Evolutionary conservation across 495 filamentous ascomycete species (phyloP), one percentile per base, ranked within the genome.

Genomic region (Friedmanniomyces endolithicus): DNA sequence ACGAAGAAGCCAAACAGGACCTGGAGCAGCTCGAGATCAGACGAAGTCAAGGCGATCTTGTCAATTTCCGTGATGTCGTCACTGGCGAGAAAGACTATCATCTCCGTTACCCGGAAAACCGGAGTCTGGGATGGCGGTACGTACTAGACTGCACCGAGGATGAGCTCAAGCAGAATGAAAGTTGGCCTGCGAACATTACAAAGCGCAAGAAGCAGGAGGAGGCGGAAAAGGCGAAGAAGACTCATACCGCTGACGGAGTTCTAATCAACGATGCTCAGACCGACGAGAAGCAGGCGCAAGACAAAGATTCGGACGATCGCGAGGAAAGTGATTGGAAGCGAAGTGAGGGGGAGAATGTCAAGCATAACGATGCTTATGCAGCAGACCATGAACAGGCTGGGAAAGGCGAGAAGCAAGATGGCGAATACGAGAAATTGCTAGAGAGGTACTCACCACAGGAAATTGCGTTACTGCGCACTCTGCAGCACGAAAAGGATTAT

Each of bases 401-500:
- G 8, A 19, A 31, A 16, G 55, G 40, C n/a, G 22, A 52, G 31
- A 31, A 56, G 27, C 19, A 62, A 31, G 49, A 62, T 34, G 46
- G 50, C 34, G 61, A 65, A 29, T 39, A 60, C 29, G 46, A 67
- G 24, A 47, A 54, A 34, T 44, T 59, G 29, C 47, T 48, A 9
- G 56, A 58, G 16, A 25, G 53, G 12, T 61, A 63, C 40, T 25
- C 58, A 11, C 56, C 64, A 0, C 64, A 68, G 40, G 56, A 71
- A 46, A 59, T 61, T 49, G 55, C 66, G 3, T 39, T 70, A 0
- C 56, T 69, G 11, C 27, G 53, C 3, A 29, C 22, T 23, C 51
- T 71, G 16, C 54, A 61, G 23, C 33, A 63, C 16, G 67, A 70
- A 43, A 54, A 59, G 16, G 44, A 64, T 16, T 62, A 65, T 39